Conservation (phyloP, 768 basidiomycete species). For the Tricholoma matsutake region DNA sequence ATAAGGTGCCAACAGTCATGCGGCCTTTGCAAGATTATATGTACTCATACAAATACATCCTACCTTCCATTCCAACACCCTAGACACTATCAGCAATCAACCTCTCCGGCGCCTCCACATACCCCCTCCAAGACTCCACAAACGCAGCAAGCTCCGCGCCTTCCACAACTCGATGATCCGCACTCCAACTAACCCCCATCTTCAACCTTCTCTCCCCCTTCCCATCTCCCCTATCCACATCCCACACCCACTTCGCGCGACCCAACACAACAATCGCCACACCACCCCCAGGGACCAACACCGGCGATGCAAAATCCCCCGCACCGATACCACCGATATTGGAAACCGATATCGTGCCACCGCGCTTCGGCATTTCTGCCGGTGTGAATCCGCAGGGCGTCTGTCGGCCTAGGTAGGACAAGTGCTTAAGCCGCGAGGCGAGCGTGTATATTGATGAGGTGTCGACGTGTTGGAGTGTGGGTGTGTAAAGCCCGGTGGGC, state of each 20-base stretch:
- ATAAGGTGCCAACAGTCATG: too few relatives aligned
- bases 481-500: conserved; percentile 80
- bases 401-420: conserved; percentile 65
- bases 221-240: conserved; percentile 48
- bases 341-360: conserved; percentile 77
- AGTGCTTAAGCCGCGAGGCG: conserved; percentile 55
- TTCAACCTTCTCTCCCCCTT: conserved; percentile 52
- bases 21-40: too few relatives aligned
- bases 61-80: neutral
- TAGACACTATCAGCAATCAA: conserved; percentile 56
- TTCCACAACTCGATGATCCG: conserved; percentile 85
- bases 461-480: conserved; percentile 59
- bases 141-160: conserved; percentile 89
- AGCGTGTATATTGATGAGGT: conserved; percentile 55
- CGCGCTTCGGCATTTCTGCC: conserved; percentile 68
- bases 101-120: conserved; percentile 73
- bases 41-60: neutral
- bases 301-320: conserved; percentile 68
- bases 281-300: conserved; percentile 79
- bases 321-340: conserved; percentile 81
- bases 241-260: conserved; percentile 73
- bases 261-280: conserved; percentile 85
- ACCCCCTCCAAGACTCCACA: conserved; percentile 79
- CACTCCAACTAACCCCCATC: conserved; percentile 76
- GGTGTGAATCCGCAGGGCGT: conserved; percentile 61